A percentile compares a stretch with the other conserved stretches of the same genome.
Evolutionary conservation across 495 filamentous ascomycete species (phyloP).

Genomic region (Aspergillus taichungensis): DNA sequence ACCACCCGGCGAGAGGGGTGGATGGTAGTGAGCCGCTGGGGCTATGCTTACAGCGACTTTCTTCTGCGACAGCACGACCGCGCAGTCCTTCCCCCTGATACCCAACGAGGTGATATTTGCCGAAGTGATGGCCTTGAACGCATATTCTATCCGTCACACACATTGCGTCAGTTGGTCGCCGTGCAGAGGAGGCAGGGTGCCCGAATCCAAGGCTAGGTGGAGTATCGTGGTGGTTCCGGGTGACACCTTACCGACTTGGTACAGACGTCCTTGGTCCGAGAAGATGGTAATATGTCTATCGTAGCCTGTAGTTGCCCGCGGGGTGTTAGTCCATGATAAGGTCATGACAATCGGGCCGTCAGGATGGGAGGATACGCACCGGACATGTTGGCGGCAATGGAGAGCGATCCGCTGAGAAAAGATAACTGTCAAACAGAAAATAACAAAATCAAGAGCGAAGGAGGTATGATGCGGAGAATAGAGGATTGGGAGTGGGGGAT

Average conservation of each 20-base stretch:
- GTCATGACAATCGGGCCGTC: slow-evolving; percentile 20
- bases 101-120: slow-evolving; percentile 98
- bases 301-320: slow-evolving; percentile 67
- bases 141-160: slow-evolving; percentile 68
- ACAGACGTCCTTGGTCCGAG: slow-evolving; percentile 94
- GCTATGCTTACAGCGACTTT: slow-evolving; percentile 84
- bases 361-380: slow-evolving; percentile 17
- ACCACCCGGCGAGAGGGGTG: too few species aligned
- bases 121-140: slow-evolving; percentile 98
- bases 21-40: neutral
- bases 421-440: neutral
- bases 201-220: neutral
- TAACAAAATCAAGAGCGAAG: slow-evolving; percentile 3
- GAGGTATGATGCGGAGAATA: slow-evolving; percentile 8
- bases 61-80: slow-evolving; percentile 96
- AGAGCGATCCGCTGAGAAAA: slow-evolving; percentile 6
- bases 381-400: slow-evolving; percentile 30
- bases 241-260: slow-evolving; percentile 85
- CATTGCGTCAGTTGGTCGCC: slow-evolving; percentile 16
- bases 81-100: slow-evolving; percentile 90
- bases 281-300: slow-evolving; percentile 99
- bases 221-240: neutral
- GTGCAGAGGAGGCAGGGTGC: neutral
- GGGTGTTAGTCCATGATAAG: slow-evolving; percentile 29
- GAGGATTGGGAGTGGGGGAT: slow-evolving; percentile 12